Conservation (phyloP, 768 basidiomycete species). For the Dentipellis sp. region DNA sequence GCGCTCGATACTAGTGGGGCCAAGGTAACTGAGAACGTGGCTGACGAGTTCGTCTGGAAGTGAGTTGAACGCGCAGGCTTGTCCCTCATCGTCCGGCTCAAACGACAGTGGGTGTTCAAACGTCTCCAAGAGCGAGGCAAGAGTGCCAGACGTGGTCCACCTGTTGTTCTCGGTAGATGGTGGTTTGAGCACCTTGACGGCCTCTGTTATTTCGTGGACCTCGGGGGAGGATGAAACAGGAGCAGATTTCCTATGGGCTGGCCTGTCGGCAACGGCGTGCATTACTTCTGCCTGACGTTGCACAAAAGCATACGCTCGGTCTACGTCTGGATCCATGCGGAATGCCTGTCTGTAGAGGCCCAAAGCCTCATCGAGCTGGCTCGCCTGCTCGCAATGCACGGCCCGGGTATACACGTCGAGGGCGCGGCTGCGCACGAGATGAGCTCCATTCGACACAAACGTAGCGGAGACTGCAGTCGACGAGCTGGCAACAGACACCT, state of each 20-base stretch:
- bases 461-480: slow-evolving; percentile 2
- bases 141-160: slow-evolving; percentile 26
- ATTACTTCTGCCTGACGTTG: slow-evolving; percentile 26
- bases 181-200: slow-evolving; percentile 7
- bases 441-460: background rate
- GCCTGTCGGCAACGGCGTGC: background rate
- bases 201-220: background rate
- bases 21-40: slow-evolving; percentile 54
- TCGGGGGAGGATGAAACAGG: background rate
- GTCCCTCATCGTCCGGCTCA: slow-evolving; percentile 58
- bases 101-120: slow-evolving; percentile 49
- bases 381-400: slow-evolving; percentile 61
- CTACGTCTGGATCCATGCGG: slow-evolving; percentile 66
- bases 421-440: slow-evolving; percentile 35
- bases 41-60: slow-evolving; percentile 77
- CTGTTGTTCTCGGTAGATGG: slow-evolving; percentile 9
- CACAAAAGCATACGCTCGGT: slow-evolving; percentile 54
- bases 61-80: slow-evolving; percentile 41
- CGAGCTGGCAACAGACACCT: background rate
- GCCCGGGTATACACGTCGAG: slow-evolving; percentile 63
- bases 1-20: slow-evolving; percentile 61
- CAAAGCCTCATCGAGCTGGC: slow-evolving; percentile 70
- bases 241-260: background rate
- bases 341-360: slow-evolving; percentile 74
- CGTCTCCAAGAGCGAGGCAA: slow-evolving; percentile 37